Percentiles rank a stretch among this genome's conserved stretches.
Conservation (phyloP, 164 flowering plant genomes). For the Buxus sempervirens region DNA sequence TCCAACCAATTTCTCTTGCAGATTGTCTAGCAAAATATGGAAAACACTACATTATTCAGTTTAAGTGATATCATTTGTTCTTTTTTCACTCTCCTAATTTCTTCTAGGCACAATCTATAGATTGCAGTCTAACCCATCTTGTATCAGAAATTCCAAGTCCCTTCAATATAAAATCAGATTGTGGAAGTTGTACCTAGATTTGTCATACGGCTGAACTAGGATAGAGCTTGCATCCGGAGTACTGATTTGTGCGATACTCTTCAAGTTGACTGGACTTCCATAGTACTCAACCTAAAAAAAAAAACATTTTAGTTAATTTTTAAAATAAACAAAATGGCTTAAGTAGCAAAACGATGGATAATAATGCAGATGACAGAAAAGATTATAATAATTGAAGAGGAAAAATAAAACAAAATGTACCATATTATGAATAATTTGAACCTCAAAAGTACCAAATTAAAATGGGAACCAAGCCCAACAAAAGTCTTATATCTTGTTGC, state of each 20-base stretch:
- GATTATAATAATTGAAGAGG: not conserved
- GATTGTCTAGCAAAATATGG: too few species aligned
- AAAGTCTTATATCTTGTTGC: too few species aligned
- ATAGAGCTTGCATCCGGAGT: conserved; percentile 87
- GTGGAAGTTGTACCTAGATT: conserved; percentile 63
- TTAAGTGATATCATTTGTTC: too few species aligned
- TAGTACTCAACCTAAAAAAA: conserved; percentile 78
- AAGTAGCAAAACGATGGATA: not conserved
- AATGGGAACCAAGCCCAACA: too few species aligned
- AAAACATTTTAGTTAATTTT: not conserved
- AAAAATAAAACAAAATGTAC: too few species aligned
- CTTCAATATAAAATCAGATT: too few species aligned
- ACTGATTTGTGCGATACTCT: conserved; percentile 91
- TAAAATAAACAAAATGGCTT: not conserved
- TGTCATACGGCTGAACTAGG: conserved; percentile 87
- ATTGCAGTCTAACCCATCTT: too few species aligned
- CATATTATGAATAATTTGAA: not conserved
- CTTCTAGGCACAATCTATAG: too few species aligned
- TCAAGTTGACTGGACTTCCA: conserved; percentile 84
- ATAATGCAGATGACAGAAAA: not conserved
- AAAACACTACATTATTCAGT: too few species aligned
- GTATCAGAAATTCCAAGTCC: too few species aligned
- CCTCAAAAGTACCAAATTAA: not conserved
- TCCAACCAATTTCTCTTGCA: too few species aligned
- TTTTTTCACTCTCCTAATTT: too few species aligned